Conservation (phyloP, 306 rosid species). For the Dalbergia cultrata region DNA sequence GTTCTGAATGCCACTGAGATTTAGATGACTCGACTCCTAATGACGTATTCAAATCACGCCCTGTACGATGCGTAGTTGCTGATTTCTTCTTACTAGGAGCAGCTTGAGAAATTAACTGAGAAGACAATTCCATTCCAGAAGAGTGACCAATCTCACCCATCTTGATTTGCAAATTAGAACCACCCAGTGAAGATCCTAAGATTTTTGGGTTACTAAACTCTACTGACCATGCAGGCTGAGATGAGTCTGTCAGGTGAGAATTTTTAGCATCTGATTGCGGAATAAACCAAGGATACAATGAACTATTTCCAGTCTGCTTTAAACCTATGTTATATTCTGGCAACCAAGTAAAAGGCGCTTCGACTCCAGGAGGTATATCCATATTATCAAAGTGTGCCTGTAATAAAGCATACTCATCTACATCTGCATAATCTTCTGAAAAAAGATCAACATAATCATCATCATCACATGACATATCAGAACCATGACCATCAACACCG, state of each 20-base stretch:
- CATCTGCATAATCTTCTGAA: constrained; percentile 64
- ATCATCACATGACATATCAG: constrained; percentile 60
- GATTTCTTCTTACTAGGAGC: constrained; percentile 56
- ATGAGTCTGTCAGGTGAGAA: constrained; percentile 37
- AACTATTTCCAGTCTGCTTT: constrained; percentile 52
- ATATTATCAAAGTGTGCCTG: constrained; percentile 82
- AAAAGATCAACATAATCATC: constrained; percentile 50
- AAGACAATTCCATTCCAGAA: constrained; percentile 42
- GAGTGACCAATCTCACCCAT: constrained; percentile 43
- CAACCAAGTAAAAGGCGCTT: constrained; percentile 81
- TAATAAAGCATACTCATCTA: constrained; percentile 65
- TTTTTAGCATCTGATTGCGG: constrained; percentile 40
- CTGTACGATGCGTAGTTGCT: constrained; percentile 49
- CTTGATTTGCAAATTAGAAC: constrained; percentile 52
- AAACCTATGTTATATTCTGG: constrained; percentile 50
- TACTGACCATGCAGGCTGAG: constrained; percentile 44
- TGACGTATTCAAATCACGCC: constrained; percentile 42
- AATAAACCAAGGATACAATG: constrained; percentile 36
- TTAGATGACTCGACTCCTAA: constrained; percentile 58
- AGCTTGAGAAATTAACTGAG: constrained; percentile 50
- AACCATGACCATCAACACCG: constrained; percentile 60
- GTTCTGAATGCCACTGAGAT: constrained; percentile 55
- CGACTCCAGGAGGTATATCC: constrained; percentile 80
- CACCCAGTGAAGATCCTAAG: constrained; percentile 37
- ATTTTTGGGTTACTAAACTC: constrained; percentile 36